Base-by-base conservation (phyloP, 2,329 filamentous ascomycete species). In the Curvularia sp. region DNA sequence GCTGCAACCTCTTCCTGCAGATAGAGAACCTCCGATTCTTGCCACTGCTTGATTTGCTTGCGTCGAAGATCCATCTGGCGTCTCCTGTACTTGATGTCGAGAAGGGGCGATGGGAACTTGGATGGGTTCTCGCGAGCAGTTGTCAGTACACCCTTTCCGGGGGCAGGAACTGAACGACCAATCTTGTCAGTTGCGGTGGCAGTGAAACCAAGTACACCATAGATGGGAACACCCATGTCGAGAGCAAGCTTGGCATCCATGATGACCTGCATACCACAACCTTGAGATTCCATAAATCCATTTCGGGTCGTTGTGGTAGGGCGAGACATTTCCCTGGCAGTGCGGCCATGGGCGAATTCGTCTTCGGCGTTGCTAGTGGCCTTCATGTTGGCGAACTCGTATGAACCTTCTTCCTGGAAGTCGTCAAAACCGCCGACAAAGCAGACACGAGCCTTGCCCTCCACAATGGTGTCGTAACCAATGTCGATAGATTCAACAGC, bases 331-430 rank as follows among this genome's bases (percentile, higher is more conserved):
- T 99, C 95, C 79, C 89, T 88, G 12, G 95, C 94, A 49, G 95
- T 98, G 66, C 95, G 92, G 48, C 95, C 95, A 73, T 98, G 95
- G 9, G 89, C 92, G 70, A 99, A 92, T 78, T 99, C 96, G 68
- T 98, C 93, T 61, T 97, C 90, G 26, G 94, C 93, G 75, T 98
- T 99, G 86, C 93, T 97, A 55, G 95, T 99, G 59, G 95, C 95
- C 82, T 97, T 96, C 95, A 99, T 99, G 84, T 99, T 99, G 84
- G 95, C 95, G 78, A 99, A 99, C 80, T 99, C 95, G 75, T 97
- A 99, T 1, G 95, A 99, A 52, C 95, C 96, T 81, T 99, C 95
- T 81, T 99, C 95, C 74, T 96, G 93, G 83, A 99, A 97, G 81
- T 99, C 96, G 82, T 99, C 95, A 74, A 99, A 98, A 68, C 95